phyloP scores from a whole-genome alignment of 768 basidiomycete genomes.

The Sporobolomyces pararoseus region DNA sequence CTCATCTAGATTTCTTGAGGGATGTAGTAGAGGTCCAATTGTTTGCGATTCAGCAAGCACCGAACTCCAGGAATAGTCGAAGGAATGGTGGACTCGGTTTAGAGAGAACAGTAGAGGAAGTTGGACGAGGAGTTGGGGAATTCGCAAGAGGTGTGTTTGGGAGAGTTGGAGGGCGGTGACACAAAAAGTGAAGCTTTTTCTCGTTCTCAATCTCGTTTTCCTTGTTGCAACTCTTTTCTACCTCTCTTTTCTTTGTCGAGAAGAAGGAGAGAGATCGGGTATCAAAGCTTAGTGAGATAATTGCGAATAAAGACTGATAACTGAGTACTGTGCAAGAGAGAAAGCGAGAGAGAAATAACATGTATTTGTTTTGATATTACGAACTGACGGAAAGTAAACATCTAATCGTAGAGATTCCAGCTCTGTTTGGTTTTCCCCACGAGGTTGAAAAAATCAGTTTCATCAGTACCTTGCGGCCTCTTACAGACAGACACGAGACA shows the following conservation, averaged over 20 bases:
- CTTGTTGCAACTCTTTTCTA: no score
- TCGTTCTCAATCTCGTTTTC: no score
- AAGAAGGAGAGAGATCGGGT: neutral
- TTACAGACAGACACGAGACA: no score
- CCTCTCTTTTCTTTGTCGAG: no score
- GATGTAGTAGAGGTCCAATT: conserved; percentile 28
- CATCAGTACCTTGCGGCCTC: no score
- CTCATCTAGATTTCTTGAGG: conserved; percentile 13
- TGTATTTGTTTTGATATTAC: neutral
- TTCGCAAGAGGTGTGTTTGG: conserved; percentile 15
- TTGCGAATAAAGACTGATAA: no score
- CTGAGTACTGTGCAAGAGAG: no score
- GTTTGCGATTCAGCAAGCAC: conserved; percentile 28
- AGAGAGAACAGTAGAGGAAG: conserved; percentile 5
- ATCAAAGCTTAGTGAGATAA: no score
- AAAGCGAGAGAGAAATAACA: neutral
- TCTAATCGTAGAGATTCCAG: conserved; percentile 28
- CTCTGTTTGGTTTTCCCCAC: no score
- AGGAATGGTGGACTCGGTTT: conserved; percentile 14
- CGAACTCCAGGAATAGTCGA: neutral
- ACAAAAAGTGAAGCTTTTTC: no score
- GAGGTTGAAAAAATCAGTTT: no score
- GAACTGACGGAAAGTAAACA: neutral
- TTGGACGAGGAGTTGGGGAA: conserved; percentile 20
- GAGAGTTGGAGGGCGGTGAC: conserved; percentile 11